phyloP scores from a whole-genome alignment of 805 yeast genomes.

The Yarrowia sp. region DNA sequence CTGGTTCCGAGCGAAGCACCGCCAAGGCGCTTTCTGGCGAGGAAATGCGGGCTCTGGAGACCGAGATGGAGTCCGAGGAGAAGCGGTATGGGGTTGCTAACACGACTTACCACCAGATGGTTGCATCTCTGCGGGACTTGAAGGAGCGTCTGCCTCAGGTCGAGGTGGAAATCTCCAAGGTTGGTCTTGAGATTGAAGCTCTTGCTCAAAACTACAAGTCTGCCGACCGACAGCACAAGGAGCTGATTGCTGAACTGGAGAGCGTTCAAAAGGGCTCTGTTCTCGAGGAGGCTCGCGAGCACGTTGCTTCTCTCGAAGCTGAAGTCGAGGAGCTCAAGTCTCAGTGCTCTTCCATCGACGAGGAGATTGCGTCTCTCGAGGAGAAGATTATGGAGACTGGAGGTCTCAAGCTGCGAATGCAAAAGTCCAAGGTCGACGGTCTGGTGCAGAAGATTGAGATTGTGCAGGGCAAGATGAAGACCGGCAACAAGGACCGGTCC shows the following conservation, averaged over 20 bases:
- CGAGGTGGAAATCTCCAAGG: constrained; percentile 65
- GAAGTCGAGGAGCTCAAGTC: constrained; percentile 58
- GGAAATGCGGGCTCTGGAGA: constrained; percentile 62
- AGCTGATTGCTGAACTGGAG: constrained; percentile 43
- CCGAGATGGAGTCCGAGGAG: constrained; percentile 63
- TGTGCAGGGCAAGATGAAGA: constrained; percentile 61
- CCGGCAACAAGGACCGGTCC: constrained; percentile 61
- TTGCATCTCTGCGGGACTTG: constrained; percentile 61
- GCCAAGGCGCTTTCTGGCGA: constrained; percentile 58
- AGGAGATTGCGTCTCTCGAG: constrained; percentile 66
- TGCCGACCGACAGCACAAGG: constrained; percentile 55
- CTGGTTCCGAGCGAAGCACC: constrained; percentile 48
- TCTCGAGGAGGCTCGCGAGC: constrained; percentile 51
- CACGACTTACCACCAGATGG: constrained; percentile 65
- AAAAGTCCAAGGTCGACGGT: constrained; percentile 82
- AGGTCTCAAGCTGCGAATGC: constrained; percentile 81
- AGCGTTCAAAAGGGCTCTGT: constrained; percentile 47
- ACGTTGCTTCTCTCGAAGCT: constrained; percentile 50
- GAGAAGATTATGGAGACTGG: constrained; percentile 88
- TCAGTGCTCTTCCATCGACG: constrained; percentile 63
- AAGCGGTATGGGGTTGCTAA: constrained; percentile 54
- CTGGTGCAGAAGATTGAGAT: constrained; percentile 70
- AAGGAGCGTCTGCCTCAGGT: constrained; percentile 74
- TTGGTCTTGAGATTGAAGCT: constrained; percentile 69
- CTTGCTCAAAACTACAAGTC: constrained; percentile 61